These are phyloP conservation scores for Boechera stricta DNA, from an alignment of 345 rosid species.

Conservation along the genomic window DNA sequence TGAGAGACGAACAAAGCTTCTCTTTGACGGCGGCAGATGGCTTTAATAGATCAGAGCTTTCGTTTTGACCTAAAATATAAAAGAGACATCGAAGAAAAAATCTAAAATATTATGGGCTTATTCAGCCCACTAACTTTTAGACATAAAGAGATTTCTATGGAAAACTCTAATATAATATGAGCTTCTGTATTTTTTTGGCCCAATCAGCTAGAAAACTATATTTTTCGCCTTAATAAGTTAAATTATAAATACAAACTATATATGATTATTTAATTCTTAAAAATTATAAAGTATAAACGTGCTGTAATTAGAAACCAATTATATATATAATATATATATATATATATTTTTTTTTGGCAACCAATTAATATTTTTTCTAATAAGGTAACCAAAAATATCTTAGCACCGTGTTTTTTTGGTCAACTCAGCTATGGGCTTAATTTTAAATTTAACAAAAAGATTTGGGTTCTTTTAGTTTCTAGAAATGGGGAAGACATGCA, in stretches of 20 bases:
- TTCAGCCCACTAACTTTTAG: not conserved
- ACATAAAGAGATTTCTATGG: not conserved
- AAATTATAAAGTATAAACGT: constrained; percentile 14
- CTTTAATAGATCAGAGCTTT: not conserved
- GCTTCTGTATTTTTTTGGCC: not conserved
- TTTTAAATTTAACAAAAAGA: constrained; percentile 8
- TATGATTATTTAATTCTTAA: not conserved
- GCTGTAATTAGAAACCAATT: not conserved
- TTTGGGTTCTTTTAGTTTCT: constrained; percentile 1
- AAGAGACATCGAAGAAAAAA: not conserved
- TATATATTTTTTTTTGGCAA: too few relatives aligned
- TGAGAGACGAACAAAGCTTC: constrained; percentile 14
- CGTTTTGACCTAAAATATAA: constrained; percentile 9
- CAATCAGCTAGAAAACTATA: not conserved
- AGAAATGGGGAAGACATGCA: constrained; percentile 44
- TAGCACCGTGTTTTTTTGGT: constrained; percentile 18
- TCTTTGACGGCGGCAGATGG: constrained; percentile 16
- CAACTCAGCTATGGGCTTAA: constrained; percentile 15
- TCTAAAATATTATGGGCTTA: not conserved
- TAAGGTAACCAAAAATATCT: constrained; percentile 20
- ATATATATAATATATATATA: too few relatives aligned
- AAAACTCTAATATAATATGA: not conserved
- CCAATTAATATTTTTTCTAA: not conserved
- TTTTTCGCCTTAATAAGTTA: not conserved
- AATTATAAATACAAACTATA: not conserved